Evolutionary conservation across 2,329 filamentous ascomycete genomes (phyloP), one percentile per base, ranked within the genome.

Genomic region (Colletotrichum nymphaeae): DNA sequence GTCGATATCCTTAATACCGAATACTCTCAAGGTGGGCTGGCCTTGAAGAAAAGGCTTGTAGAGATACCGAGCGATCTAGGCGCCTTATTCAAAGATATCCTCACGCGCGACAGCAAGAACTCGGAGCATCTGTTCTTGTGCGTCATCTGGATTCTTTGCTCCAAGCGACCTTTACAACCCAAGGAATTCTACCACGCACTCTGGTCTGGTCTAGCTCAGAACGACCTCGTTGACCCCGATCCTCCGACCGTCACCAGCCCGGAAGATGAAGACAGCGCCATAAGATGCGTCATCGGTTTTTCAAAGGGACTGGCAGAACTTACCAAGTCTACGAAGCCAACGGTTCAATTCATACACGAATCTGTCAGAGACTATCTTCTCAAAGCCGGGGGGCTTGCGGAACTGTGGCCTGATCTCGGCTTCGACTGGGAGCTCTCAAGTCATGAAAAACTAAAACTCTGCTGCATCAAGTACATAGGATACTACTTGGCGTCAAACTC

Each of bases 281-380:
- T 75, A 0, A 77, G 69, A 1, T 85, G 80, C 30, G 79, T 89
- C 0, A 76, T 84, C 0, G 80, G 78, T 42, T 84, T 79, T 0
- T 90, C 88, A 0, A 90, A 89, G 75, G 88, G 89, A 0, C 79
- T 90, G 9, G 84, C 83, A 0, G 87, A 89, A 67, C 73, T 84
- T 1, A 84, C 83, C 0, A 82, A 77, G 16, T 76, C 78, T 0
- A 75, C 79, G 14, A 2, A 28, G 0, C 75, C 77, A 0, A 84
- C 75, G 0, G 84, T 89, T 0, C 88, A 90, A 70, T 90, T 89
- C 76, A 89, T 89, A 3, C 87, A 89, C 35, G 84, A 88, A 74
- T 87, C 87, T 0, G 86, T 89, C 0, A 78, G 82, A 1, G 86
- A 88, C 8, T 88, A 86, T 58, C 78, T 89, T 0, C n/a, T 87